Evolutionary conservation across 805 yeast genomes (phyloP), one percentile per base, ranked within the genome.

Genomic region (Kurtzmaniella cleridarum): DNA sequence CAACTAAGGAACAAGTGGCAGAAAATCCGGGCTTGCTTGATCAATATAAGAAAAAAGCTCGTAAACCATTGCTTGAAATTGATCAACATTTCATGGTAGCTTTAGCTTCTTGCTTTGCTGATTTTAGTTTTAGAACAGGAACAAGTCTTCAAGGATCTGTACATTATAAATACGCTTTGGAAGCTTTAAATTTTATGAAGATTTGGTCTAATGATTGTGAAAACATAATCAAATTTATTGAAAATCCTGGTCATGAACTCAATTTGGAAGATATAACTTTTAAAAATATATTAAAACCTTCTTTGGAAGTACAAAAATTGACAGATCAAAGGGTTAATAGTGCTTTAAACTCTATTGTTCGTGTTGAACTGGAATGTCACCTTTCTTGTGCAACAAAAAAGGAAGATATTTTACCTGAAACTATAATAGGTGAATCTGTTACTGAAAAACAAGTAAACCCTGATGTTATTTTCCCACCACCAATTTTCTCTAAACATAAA

Each of bases 191-290:
- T 18, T 62, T 60, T 33, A 47, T 66, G 33, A 47, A 45, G 17
- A 46, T 50, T 6, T 64, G 69, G 69, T 50, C 59, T 40, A 64
- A 68, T 5, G 69, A 64, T 36, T 44, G 64, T n/a, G 47, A 46
- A 3, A 18, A 36, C 4, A 32, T 60, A 39, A 36, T 49, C 17
- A 29, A 46, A 5, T 53, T 40, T 37, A 39, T 46, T 32, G 15
- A 18, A 17, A 28, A 32, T 9, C 37, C 35, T 2, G 34, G 38
- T 20, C 24, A 20, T 12, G 38, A 31, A 7, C 18, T 27, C 13
- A 32, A 34, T 8, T 20, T 20, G 24, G 24, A 20, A 20, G 24
- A 20, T 20, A 20, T 20, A 20, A 5, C 24, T 20, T 20, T 20
- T 20, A 20, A 20, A 20, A 20, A 20, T 8, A 20, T 5, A 20